Evolutionary conservation across 2,329 filamentous ascomycete genomes (phyloP).

Genomic region (Colletotrichum viniferum): DNA sequence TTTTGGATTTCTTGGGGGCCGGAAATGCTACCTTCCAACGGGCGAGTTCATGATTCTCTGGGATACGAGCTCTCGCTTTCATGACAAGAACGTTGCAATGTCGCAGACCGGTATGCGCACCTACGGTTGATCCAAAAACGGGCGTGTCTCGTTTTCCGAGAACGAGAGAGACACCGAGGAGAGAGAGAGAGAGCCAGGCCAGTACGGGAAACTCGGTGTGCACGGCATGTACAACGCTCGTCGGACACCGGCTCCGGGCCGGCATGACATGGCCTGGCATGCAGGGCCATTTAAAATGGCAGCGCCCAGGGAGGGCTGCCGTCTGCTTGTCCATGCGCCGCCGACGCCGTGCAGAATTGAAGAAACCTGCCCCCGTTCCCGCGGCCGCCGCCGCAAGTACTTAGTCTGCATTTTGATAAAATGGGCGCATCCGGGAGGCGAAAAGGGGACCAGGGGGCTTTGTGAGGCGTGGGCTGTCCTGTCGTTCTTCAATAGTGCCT

Average conservation of each 20-base stretch:
- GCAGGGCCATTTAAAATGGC: background rate
- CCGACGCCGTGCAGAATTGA: background rate
- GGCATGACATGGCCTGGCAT: background rate
- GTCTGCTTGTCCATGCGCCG: background rate
- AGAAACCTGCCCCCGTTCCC: background rate
- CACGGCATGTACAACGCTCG: conserved; percentile 8
- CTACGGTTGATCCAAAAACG: background rate
- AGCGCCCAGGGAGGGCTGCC: background rate
- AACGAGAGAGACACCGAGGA: background rate
- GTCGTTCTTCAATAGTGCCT: conserved; percentile 4
- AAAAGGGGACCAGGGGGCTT: background rate
- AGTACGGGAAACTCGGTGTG: conserved; percentile 2
- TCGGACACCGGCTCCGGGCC: conserved; percentile 1
- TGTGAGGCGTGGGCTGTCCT: background rate
- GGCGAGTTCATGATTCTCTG: background rate
- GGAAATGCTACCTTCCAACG: background rate
- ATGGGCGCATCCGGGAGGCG: background rate
- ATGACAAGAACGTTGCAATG: background rate
- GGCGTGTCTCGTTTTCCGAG: background rate
- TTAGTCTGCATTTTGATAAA: background rate
- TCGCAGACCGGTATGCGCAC: background rate
- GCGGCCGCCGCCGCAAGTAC: background rate
- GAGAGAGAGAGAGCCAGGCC: background rate
- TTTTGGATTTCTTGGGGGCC: background rate
- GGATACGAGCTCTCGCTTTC: background rate